Percentiles rank a stretch among this genome's conserved stretches.
Conservation (phyloP, 306 rosid species). For the Geum urbanum region DNA sequence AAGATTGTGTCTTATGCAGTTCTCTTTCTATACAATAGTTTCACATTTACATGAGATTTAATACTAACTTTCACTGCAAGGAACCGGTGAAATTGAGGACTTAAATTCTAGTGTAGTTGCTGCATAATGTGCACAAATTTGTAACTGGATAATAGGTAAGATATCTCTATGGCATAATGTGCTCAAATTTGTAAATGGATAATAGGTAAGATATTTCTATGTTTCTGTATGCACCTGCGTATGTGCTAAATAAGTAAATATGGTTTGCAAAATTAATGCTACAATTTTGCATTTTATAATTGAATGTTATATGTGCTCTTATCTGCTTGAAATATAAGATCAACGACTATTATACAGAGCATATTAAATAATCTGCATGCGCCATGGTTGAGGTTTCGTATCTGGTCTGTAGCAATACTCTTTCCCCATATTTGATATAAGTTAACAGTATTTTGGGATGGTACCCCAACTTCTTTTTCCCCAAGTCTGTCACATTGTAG, state of each 20-base stretch:
- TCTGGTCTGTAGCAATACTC: not conserved
- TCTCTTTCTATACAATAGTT: not conserved
- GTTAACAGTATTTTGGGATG: not conserved
- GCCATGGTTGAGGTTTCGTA: not conserved
- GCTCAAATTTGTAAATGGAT: not conserved
- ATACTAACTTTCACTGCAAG: not conserved
- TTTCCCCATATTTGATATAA: not conserved
- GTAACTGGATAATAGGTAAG: not conserved
- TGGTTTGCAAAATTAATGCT: not conserved
- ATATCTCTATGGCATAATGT: not conserved
- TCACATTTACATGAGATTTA: not conserved
- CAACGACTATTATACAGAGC: constrained; percentile 2
- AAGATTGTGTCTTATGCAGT: constrained; percentile 21
- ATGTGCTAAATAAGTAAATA: not conserved
- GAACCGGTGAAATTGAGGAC: not conserved
- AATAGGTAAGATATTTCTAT: not conserved
- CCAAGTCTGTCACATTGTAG: not conserved
- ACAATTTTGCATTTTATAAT: not conserved
- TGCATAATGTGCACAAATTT: not conserved
- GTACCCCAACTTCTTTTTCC: not conserved
- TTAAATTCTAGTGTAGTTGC: not conserved
- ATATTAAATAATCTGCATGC: not conserved
- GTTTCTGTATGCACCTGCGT: not conserved
- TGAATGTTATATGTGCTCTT: not conserved
- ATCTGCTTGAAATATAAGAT: not conserved